Percentiles rank a stretch among this genome's conserved stretches.
Evolutionary conservation across 257 asterid genomes (phyloP).

Genomic region (Euphrasia confusa): DNA sequence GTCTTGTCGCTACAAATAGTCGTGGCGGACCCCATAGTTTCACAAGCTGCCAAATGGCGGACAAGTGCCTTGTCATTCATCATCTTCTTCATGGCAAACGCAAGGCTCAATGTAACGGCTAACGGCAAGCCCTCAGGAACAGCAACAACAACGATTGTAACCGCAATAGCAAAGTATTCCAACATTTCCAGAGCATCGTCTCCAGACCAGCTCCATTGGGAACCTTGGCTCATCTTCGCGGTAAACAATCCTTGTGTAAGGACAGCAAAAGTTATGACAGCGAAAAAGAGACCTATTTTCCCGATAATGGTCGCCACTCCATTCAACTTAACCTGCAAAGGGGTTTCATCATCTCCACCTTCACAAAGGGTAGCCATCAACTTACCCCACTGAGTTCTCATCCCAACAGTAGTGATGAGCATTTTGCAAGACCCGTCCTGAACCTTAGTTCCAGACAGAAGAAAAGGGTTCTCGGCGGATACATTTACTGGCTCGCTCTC

Average conservation of each 20-base stretch:
- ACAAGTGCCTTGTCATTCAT: slow-evolving; percentile 94
- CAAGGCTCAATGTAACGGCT: slow-evolving; percentile 90
- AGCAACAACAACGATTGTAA: slow-evolving; percentile 92
- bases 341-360: slow-evolving; percentile 94
- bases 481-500: slow-evolving; percentile 80
- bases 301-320: slow-evolving; percentile 93
- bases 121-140: slow-evolving; percentile 95
- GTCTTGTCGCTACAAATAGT: slow-evolving; percentile 95
- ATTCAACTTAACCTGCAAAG: slow-evolving; percentile 79
- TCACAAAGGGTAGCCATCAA: slow-evolving; percentile 85
- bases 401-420: slow-evolving; percentile 87
- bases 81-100: slow-evolving; percentile 96
- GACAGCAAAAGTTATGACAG: slow-evolving; percentile 78
- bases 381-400: slow-evolving; percentile 97
- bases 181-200: slow-evolving; percentile 81
- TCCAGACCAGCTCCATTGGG: slow-evolving; percentile 62
- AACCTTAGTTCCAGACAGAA: slow-evolving; percentile 84
- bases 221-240: slow-evolving; percentile 48
- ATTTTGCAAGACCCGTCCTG: slow-evolving; percentile 90
- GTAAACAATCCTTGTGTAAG: slow-evolving; percentile 65
- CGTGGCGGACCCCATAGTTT: slow-evolving; percentile 96
- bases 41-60: slow-evolving; percentile 90
- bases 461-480: slow-evolving; percentile 66
- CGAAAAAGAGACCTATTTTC: slow-evolving; percentile 80
- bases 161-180: slow-evolving; percentile 89